phyloP scores from a whole-genome alignment of 805 yeast species.

The Yarrowia sp. region DNA sequence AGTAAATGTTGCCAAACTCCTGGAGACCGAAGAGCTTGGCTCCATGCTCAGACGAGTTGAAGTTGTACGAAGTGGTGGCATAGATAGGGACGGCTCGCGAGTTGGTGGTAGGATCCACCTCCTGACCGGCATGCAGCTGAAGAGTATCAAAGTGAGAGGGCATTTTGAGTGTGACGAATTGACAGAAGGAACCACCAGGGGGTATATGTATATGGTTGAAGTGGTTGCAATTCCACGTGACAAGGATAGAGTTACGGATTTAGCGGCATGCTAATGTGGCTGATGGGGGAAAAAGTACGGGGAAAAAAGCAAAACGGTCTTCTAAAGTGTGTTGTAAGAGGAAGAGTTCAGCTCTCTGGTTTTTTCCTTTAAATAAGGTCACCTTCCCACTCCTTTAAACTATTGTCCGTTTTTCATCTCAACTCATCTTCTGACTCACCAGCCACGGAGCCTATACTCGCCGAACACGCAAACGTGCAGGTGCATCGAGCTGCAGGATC shows the following conservation, averaged over 20 bases:
- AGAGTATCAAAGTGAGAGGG: slow-evolving; percentile 78
- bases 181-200: not conserved
- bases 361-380: too few species aligned
- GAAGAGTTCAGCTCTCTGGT: not conserved
- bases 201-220: not conserved
- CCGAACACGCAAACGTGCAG: slow-evolving; percentile 25
- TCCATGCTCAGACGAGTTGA: slow-evolving; percentile 88
- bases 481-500: slow-evolving; percentile 4
- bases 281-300: not conserved
- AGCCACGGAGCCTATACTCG: slow-evolving; percentile 15
- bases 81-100: slow-evolving; percentile 94
- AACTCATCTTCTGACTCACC: not conserved
- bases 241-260: slow-evolving; percentile 2
- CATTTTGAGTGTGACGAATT: slow-evolving; percentile 40
- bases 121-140: slow-evolving; percentile 95
- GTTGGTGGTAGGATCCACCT: slow-evolving; percentile 64
- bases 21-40: slow-evolving; percentile 87
- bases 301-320: too few species aligned
- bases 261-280: slow-evolving; percentile 13
- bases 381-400: too few species aligned
- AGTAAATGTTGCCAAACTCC: slow-evolving; percentile 84
- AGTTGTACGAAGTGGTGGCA: slow-evolving; percentile 88
- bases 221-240: slow-evolving; percentile 31
- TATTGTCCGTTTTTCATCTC: not conserved
- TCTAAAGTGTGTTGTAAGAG: too few species aligned